phyloP scores from a whole-genome alignment of 106 monocot species.

The Apostasia ramifera region DNA sequence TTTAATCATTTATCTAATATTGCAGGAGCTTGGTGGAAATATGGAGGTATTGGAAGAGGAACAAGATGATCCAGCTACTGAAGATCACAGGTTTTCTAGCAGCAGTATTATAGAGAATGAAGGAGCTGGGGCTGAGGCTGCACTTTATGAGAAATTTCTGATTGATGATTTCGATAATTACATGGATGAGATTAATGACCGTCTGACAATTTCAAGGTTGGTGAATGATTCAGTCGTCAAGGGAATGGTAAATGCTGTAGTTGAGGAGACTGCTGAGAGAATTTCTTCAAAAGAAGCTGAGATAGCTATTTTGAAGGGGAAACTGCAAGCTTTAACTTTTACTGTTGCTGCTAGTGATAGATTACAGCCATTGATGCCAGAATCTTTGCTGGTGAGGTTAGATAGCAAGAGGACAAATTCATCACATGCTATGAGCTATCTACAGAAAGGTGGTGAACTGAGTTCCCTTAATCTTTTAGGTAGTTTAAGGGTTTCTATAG shows the following conservation, averaged over 20 bases:
- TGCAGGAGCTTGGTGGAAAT: slow-evolving; percentile 12
- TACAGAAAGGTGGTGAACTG: background rate
- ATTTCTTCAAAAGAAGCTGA: slow-evolving; percentile 58
- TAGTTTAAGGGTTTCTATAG: slow-evolving; percentile 31
- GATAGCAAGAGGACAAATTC: background rate
- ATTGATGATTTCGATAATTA: slow-evolving; percentile 70
- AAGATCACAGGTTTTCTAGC: slow-evolving; percentile 10
- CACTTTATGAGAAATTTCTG: slow-evolving; percentile 50
- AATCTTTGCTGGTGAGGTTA: background rate
- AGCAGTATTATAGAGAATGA: slow-evolving; percentile 28
- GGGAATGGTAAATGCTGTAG: slow-evolving; percentile 66
- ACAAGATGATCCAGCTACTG: background rate
- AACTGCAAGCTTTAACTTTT: slow-evolving; percentile 22
- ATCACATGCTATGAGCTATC: background rate
- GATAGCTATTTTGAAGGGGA: slow-evolving; percentile 27
- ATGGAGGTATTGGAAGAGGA: slow-evolving; percentile 10
- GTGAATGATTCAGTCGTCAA: slow-evolving; percentile 64
- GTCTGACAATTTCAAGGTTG: slow-evolving; percentile 58
- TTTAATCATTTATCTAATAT: background rate
- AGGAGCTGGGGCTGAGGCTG: slow-evolving; percentile 28
- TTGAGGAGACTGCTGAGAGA: slow-evolving; percentile 51
- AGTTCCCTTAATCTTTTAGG: slow-evolving; percentile 14
- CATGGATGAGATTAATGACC: slow-evolving; percentile 67
- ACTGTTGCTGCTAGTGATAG: background rate
- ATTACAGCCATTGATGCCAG: background rate